Conservation (phyloP, 768 basidiomycete genomes). For the Lentinula sp. region DNA sequence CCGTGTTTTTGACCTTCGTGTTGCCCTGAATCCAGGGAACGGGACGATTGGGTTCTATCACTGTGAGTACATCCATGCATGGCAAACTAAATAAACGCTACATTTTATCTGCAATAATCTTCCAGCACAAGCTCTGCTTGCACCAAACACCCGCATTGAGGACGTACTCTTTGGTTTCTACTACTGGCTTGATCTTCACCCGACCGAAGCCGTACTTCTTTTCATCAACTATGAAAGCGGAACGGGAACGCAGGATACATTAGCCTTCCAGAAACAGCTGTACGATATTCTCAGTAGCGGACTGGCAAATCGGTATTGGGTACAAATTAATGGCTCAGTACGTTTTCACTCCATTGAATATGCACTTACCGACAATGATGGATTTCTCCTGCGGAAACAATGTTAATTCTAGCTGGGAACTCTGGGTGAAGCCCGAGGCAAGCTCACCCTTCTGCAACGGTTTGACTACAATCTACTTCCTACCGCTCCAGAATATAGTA, state of each 20-base stretch:
- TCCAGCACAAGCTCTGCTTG: slow-evolving; percentile 33
- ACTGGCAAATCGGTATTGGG: slow-evolving; percentile 38
- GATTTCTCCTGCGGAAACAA: too few relatives aligned
- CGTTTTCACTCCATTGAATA: slow-evolving; percentile 4
- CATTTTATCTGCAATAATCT: neutral
- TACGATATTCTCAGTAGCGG: slow-evolving; percentile 32
- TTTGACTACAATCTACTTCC: slow-evolving; percentile 37
- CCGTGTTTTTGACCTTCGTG: slow-evolving; percentile 43
- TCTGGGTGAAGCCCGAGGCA: slow-evolving; percentile 45
- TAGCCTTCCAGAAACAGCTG: slow-evolving; percentile 33
- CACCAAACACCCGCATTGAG: slow-evolving; percentile 37
- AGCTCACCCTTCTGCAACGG: slow-evolving; percentile 44
- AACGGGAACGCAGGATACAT: slow-evolving; percentile 37
- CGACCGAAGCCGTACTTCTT: slow-evolving; percentile 43
- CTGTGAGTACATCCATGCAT: slow-evolving; percentile 19
- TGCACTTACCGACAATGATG: neutral
- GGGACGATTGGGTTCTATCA: slow-evolving; percentile 46
- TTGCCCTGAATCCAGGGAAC: slow-evolving; percentile 44
- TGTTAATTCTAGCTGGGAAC: slow-evolving; percentile 31
- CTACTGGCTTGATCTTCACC: slow-evolving; percentile 44
- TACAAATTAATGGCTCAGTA: slow-evolving; percentile 36
- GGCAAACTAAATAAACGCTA: neutral
- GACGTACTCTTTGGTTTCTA: slow-evolving; percentile 49
- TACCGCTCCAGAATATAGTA: slow-evolving; percentile 19
- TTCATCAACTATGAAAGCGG: slow-evolving; percentile 45